Evolutionary conservation across 1,139 yeast species (phyloP), one percentile per base, ranked within the genome.

Genomic region (Lodderomyces margitis): DNA sequence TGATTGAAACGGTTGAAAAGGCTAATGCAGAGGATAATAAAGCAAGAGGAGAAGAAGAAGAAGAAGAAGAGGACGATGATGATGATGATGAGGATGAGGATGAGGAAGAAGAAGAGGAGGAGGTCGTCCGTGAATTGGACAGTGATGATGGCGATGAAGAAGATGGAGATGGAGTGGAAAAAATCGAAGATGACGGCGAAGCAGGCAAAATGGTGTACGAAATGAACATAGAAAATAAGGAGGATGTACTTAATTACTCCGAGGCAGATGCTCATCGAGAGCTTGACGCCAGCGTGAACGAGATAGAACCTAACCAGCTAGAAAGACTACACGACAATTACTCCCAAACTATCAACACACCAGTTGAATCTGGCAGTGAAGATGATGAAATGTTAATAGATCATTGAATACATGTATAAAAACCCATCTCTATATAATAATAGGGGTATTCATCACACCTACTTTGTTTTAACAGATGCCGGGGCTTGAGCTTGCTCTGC

Each of bases 1-100:
- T 72, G 4, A 53, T 64, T 24, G 57, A 52, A 5, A 60, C 60
- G 23, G 65, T 72, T 7, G 67, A 61, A 33, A 48, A 53, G 19
- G 60, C 70, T 21, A 61, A 62, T 36, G 34, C 45, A 3, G 40
- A 40, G 21, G 47, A 43, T 34, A 54, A 30, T 12, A 36, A 37
- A 17, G 30, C 12, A 12, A 46, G 41, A 2, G 46, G 45, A 5
- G 48, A 39, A 12, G 44, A 42, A 5, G 48, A 45, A 9, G 50
- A 42, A 3, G 47, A 41, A 12, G 53, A 43, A 11, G 46, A 46
- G 4, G 50, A 43, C 11, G 48, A 40, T 14, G 49, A 48, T n/a
- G 49, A 49, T 1, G 46, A 43, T 8, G 40, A 36, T 14, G 51
- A 50, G 12, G 44, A 33, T 7, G 46, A 41, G 12, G 46, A 45